A percentile compares a stretch with the other conserved stretches of the same genome.
Evolutionary conservation across 2,329 filamentous ascomycete genomes (phyloP).

Genomic region (Celoporthe dispersa): DNA sequence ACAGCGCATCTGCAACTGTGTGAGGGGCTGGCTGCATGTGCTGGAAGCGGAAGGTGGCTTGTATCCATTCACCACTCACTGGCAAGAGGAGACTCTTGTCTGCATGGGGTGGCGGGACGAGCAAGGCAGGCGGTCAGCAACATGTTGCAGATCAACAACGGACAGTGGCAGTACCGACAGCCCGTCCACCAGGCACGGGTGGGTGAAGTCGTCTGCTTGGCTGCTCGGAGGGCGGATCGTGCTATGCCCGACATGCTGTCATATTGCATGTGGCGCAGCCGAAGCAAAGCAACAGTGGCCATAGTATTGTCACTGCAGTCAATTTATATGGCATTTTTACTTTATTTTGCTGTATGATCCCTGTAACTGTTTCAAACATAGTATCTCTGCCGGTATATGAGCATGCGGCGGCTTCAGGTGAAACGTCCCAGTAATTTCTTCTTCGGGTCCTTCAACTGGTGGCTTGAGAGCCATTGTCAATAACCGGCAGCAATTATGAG

Average conservation of each 20-base stretch:
- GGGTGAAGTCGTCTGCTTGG: not conserved
- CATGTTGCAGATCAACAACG: not conserved
- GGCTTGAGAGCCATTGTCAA: not conserved
- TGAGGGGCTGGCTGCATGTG: conserved; percentile 14
- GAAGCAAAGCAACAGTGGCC: not conserved
- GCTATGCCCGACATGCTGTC: conserved; percentile 18
- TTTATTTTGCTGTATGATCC: too few relatives aligned
- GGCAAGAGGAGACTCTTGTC: not conserved
- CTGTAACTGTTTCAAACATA: too few relatives aligned
- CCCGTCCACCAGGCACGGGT: not conserved
- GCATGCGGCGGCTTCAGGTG: too few relatives aligned
- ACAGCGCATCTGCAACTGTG: not conserved
- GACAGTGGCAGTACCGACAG: conserved; percentile 15
- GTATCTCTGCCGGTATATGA: not conserved
- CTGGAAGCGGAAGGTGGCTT: conserved; percentile 23
- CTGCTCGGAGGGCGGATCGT: conserved; percentile 16
- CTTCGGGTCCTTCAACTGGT: not conserved
- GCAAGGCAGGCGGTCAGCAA: conserved; percentile 18
- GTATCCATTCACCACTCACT: not conserved
- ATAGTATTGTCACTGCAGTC: not conserved
- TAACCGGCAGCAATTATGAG: not conserved
- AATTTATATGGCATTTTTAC: too few relatives aligned
- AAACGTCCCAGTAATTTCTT: not conserved
- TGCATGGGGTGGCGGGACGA: not conserved
- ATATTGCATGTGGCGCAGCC: conserved; percentile 11